Evolutionary conservation across 2,329 filamentous ascomycete species (phyloP).

Genomic region (Colletotrichum lindemuthianum): DNA sequence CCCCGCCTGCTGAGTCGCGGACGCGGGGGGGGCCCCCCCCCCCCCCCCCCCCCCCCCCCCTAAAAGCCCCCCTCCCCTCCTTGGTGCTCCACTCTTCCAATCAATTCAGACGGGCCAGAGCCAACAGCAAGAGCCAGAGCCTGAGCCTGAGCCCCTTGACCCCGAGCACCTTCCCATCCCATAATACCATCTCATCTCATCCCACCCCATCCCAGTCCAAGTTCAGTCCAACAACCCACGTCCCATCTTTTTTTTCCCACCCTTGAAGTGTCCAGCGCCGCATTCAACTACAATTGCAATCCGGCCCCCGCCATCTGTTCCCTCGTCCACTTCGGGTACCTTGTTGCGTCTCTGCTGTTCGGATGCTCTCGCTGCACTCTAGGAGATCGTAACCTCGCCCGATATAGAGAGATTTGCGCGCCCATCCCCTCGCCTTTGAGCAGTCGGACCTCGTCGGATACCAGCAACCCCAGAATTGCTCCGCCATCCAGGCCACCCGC

Average conservation of each 20-base stretch:
- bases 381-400: conserved; percentile 14
- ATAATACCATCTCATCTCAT: too few relatives aligned
- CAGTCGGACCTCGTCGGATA: not conserved
- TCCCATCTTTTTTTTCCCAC: not conserved
- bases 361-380: not conserved
- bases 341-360: conserved; percentile 27
- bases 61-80: conserved; percentile 3
- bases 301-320: conserved; percentile 27
- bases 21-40: too few relatives aligned
- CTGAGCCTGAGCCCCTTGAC: conserved; percentile 32
- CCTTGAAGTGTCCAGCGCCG: conserved; percentile 28
- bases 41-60: too few relatives aligned
- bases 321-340: conserved; percentile 31
- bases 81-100: conserved; percentile 33
- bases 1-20: too few relatives aligned
- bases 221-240: too few relatives aligned
- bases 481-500: conserved; percentile 1
- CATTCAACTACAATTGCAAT: conserved; percentile 36
- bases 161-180: conserved; percentile 25
- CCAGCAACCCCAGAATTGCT: not conserved
- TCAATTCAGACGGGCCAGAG: conserved; percentile 35
- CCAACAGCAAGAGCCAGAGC: conserved; percentile 2
- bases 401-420: conserved; percentile 32
- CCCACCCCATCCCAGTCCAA: too few relatives aligned
- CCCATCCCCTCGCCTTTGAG: not conserved